Base-by-base conservation (phyloP, 2,329 filamentous ascomycete genomes). In the Colletotrichum paranaense region DNA sequence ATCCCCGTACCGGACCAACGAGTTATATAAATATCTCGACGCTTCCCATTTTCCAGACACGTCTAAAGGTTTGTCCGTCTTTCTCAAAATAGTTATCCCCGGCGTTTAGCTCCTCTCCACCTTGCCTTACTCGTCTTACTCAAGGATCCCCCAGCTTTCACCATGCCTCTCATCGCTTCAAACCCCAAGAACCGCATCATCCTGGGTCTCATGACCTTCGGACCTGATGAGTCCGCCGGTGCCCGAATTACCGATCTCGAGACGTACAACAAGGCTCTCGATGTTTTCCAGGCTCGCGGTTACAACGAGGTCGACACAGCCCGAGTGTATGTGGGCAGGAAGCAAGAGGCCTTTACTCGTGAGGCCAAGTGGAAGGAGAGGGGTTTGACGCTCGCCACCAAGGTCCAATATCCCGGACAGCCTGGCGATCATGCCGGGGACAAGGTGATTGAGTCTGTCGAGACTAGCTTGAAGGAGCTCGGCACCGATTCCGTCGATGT, bases 271-370 rank as follows among this genome's bases (percentile, higher is more conserved):
- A 89, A 89, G 77, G 89, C 89, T 56, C 90, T 97, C 49, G 92
- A 96, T 80, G 87, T 92, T 75, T 91, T 97, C 79, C 93, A 96
- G 81, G 85, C 87, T n/a, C 88, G 92, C 70, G 94, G 94, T 49
- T 96, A 97, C 84, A 92, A 92, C 79, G 95, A 98, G 80, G 84
- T 97, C 49, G 95, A 98, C 80, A 98, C 95, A 1, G 94, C 95
- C 0, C 90, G 94, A 30, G 80, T 90, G 70, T 98, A 97, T 78
- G 85, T 93, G 19, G 91, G 84, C 59, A 91, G 92, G 62, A 84
- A 90, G 76, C 94, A 97, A 80, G 95, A 98, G 82, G 92, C 89
- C 14, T 97, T 92, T 82, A 95, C 94, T 5, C 87, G 89, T 19
- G 88, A 94, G 76, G 91, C 93, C 3, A 88, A 88, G 63, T 97